Evolutionary conservation across 768 basidiomycete species (phyloP).

Genomic region (Mycena vitilis): DNA sequence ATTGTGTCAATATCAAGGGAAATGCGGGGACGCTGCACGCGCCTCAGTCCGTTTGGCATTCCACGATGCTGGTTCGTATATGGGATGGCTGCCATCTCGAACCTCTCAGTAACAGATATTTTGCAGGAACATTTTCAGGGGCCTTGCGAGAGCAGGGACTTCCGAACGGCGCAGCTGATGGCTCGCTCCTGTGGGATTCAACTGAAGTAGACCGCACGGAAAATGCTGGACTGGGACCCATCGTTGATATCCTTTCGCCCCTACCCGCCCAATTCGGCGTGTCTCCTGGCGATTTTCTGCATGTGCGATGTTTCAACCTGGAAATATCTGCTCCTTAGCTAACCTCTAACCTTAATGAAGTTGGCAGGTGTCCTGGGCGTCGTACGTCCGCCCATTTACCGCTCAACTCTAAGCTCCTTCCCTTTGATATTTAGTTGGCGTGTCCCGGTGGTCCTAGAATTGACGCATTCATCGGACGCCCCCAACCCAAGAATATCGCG

Average conservation of each 20-base stretch:
- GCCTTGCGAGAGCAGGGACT: constrained; percentile 2
- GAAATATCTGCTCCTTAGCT: background rate
- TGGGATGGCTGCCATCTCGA: background rate
- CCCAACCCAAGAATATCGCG: constrained; percentile 9
- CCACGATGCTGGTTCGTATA: constrained; percentile 34
- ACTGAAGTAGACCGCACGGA: constrained; percentile 27
- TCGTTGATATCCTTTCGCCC: constrained; percentile 22
- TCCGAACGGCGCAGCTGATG: constrained; percentile 32
- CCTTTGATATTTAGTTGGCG: constrained; percentile 13
- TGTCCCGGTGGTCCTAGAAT: constrained; percentile 35
- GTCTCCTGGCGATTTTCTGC: constrained; percentile 33
- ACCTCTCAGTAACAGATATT: background rate
- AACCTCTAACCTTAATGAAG: constrained; percentile 7
- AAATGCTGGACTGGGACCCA: constrained; percentile 32
- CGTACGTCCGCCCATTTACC: background rate
- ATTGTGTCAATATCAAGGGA: constrained; percentile 13
- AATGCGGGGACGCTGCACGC: constrained; percentile 30
- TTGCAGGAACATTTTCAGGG: constrained; percentile 27
- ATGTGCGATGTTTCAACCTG: constrained; percentile 7
- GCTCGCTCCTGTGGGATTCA: constrained; percentile 26
- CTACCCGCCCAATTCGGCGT: constrained; percentile 35
- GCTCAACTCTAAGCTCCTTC: background rate
- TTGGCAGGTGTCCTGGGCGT: constrained; percentile 32
- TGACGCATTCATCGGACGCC: constrained; percentile 31
- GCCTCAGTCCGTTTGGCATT: constrained; percentile 31